Conservation (phyloP, 306 rosid species). For the Amphicarpaea edgeworthii region DNA sequence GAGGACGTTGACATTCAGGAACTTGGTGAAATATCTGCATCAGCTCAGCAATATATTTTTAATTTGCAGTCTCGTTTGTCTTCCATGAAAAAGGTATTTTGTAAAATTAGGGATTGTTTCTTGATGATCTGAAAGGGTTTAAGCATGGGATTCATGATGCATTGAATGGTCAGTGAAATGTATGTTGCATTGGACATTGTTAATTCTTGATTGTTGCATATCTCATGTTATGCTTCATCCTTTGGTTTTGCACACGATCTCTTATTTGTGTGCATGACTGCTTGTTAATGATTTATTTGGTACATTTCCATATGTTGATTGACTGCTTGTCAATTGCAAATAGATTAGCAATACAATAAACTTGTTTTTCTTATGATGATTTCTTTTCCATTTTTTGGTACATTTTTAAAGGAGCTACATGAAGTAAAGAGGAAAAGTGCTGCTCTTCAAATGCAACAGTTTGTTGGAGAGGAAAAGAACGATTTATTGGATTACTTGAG, state of each 20-base stretch:
- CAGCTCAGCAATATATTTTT: slow-evolving; percentile 77
- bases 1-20: slow-evolving; percentile 67
- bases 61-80: slow-evolving; percentile 82
- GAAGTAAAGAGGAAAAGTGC: slow-evolving; percentile 88
- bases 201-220: slow-evolving; percentile 24
- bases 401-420: slow-evolving; percentile 73
- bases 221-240: slow-evolving; percentile 25
- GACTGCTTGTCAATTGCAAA: slow-evolving; percentile 31
- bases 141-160: slow-evolving; percentile 36
- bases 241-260: slow-evolving; percentile 26
- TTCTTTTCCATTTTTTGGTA: slow-evolving; percentile 19
- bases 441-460: slow-evolving; percentile 97
- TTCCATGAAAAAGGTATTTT: slow-evolving; percentile 73
- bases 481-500: slow-evolving; percentile 92
- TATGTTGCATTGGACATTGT: slow-evolving; percentile 24
- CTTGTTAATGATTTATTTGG: slow-evolving; percentile 15
- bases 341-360: background rate
- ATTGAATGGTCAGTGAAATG: slow-evolving; percentile 12
- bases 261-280: slow-evolving; percentile 19
- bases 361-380: slow-evolving; percentile 29
- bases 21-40: slow-evolving; percentile 75
- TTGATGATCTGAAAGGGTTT: slow-evolving; percentile 21
- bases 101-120: slow-evolving; percentile 12
- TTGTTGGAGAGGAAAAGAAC: slow-evolving; percentile 96
- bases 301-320: too few relatives aligned